Conservation (phyloP, 805 yeast genomes). For the Sugiyamaella americana region DNA sequence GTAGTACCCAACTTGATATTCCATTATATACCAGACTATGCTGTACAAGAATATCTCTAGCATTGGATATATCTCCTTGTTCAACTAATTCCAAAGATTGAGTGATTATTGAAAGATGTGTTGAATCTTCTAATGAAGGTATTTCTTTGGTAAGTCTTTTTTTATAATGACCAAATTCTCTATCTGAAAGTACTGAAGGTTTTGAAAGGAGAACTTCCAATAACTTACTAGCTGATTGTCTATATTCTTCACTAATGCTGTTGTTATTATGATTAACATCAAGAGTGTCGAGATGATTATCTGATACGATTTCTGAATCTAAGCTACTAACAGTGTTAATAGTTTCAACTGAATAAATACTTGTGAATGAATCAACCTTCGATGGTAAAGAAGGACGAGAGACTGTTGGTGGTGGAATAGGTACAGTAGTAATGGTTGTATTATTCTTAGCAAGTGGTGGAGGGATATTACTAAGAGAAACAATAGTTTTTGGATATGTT, state of each 20-base stretch:
- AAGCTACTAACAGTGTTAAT: not conserved
- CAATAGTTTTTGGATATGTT: not conserved
- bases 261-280: not conserved
- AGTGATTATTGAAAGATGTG: constrained; percentile 23
- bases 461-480: not conserved
- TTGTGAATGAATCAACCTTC: not conserved
- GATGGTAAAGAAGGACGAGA: not conserved
- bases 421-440: not conserved
- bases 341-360: not conserved
- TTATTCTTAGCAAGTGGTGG: not conserved
- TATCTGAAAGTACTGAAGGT: constrained; percentile 14
- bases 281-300: not conserved
- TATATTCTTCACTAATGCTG: not conserved
- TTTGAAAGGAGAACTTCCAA: constrained; percentile 8
- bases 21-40: constrained; percentile 57
- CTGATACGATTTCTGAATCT: not conserved
- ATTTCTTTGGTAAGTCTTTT: constrained; percentile 17
- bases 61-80: constrained; percentile 29
- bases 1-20: constrained; percentile 59
- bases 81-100: constrained; percentile 28
- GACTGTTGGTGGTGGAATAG: not conserved
- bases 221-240: constrained; percentile 6
- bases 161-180: constrained; percentile 24
- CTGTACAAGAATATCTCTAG: constrained; percentile 36
- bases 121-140: constrained; percentile 14